These are phyloP conservation scores for Ceratocystis colombiana DNA, from an alignment of 2,329 filamentous ascomycete species.

Conservation along the genomic window DNA sequence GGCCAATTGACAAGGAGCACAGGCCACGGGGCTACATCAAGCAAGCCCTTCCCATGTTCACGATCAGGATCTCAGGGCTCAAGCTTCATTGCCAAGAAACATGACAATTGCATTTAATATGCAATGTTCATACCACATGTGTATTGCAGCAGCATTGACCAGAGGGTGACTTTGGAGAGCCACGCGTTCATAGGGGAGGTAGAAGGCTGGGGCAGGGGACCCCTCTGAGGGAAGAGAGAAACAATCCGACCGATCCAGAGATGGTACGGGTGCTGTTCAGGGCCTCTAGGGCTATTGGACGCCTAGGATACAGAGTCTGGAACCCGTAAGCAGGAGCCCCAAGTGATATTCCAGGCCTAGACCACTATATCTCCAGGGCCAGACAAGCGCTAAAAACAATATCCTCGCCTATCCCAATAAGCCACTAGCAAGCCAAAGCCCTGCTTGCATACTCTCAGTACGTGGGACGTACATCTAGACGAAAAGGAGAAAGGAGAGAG, in stretches of 20 bases:
- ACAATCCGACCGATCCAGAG: too few species aligned
- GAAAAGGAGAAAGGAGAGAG: neutral
- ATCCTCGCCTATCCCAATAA: neutral
- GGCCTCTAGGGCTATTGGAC: neutral
- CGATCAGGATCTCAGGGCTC: neutral
- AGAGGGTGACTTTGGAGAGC: neutral
- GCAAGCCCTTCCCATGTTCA: too few species aligned
- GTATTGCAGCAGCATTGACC: neutral
- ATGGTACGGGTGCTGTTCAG: neutral
- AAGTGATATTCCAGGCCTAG: neutral
- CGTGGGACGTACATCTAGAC: too few species aligned
- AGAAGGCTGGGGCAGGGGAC: neutral
- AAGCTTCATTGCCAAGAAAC: slow-evolving; percentile 10
- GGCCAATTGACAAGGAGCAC: neutral
- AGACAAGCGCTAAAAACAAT: neutral
- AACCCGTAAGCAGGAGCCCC: neutral
- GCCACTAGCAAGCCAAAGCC: neutral
- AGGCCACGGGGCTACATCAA: neutral
- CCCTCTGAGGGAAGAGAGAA: neutral
- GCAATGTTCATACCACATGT: too few species aligned
- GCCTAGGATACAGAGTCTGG: neutral
- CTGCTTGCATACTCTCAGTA: too few species aligned
- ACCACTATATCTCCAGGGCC: slow-evolving; percentile 2
- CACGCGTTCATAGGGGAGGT: neutral
- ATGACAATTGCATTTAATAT: neutral